Evolutionary conservation across 2,329 filamentous ascomycete species (phyloP), one percentile per base, ranked within the genome.

Genomic region (Alternaria conjuncta): DNA sequence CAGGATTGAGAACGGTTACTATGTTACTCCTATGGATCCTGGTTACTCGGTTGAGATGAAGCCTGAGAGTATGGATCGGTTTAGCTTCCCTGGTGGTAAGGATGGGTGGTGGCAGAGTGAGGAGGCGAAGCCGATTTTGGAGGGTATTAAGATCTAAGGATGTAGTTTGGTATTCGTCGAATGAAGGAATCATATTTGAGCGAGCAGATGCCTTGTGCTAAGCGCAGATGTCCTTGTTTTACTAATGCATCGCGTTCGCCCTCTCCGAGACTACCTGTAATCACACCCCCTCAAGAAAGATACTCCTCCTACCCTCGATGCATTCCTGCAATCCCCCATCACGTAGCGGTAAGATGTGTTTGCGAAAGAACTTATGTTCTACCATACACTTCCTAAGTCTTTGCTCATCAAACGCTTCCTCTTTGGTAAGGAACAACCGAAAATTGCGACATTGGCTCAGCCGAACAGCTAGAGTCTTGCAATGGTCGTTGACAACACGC

Each of bases 41-140:
- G 94, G 94, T 0, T 97, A 97, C 80, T 94, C 92, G 75, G 94
- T 97, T 3, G 93, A 97, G 87, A 97, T 97, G 93, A 95, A 92
- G 87, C 82, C 89, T 4, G 92, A 90, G 69, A 96, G 92, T 79
- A 96, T 97, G 93, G 92, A 94, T 68, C 81, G 81, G 71, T 97
- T 86, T 77, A 86, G 87, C 54, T 97, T 89, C 79, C 94, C 93
- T 1, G 93, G 93, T 8, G 87, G 90, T 74, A 86, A 90, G 65
- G 90, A 90, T 5, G 92, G 92, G 75, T 97, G 93, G 92, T 97
- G 94, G 94, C 89, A 83, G 81, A 90, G 86, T 51, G 90, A 93
- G 41, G 92, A 92, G 81, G 93, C 93, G n/a, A 91, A 84, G 82
- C 82, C 84, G 1, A 94, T 96, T 70, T 79, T 94, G 36, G 89